phyloP scores from a whole-genome alignment of 768 basidiomycete species.

The Pholiota molesta region DNA sequence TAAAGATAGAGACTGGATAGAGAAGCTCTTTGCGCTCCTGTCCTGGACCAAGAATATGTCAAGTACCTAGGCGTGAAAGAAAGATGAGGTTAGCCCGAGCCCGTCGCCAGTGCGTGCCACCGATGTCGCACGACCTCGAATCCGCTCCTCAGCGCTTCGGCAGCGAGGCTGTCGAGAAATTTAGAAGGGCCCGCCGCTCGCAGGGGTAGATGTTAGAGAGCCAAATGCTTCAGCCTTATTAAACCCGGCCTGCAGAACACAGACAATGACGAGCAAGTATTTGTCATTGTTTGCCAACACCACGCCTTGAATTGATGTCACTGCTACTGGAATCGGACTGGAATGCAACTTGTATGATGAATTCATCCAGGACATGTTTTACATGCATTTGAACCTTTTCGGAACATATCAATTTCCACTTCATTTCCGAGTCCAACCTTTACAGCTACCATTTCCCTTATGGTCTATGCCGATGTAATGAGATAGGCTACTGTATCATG shows the following conservation, averaged over 20 bases:
- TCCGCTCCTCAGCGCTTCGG: slow-evolving; percentile 16
- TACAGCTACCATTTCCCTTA: background rate
- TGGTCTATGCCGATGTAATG: slow-evolving; percentile 27
- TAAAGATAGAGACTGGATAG: slow-evolving; percentile 11
- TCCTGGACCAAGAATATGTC: slow-evolving; percentile 19
- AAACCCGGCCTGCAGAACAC: slow-evolving; percentile 23
- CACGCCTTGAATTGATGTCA: too few relatives aligned
- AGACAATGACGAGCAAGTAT: slow-evolving; percentile 33
- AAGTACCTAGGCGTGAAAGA: slow-evolving; percentile 16
- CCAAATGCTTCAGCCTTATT: slow-evolving; percentile 21
- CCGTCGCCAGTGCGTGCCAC: slow-evolving; percentile 15
- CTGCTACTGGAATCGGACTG: too few relatives aligned
- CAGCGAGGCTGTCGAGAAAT: slow-evolving; percentile 9
- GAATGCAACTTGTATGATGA: too few relatives aligned
- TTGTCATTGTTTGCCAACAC: slow-evolving; percentile 26
- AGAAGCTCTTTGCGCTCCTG: slow-evolving; percentile 19
- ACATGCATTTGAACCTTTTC: background rate
- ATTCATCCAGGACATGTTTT: too few relatives aligned
- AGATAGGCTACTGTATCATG: slow-evolving; percentile 59
- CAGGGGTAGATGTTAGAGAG: slow-evolving; percentile 15
- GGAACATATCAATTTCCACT: background rate
- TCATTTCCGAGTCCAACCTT: too few relatives aligned
- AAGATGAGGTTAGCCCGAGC: slow-evolving; percentile 12
- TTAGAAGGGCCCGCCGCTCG: slow-evolving; percentile 13
- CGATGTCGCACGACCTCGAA: slow-evolving; percentile 19